phyloP scores from a whole-genome alignment of 495 filamentous ascomycete species.

The Symbiotaphrina buchneri region DNA sequence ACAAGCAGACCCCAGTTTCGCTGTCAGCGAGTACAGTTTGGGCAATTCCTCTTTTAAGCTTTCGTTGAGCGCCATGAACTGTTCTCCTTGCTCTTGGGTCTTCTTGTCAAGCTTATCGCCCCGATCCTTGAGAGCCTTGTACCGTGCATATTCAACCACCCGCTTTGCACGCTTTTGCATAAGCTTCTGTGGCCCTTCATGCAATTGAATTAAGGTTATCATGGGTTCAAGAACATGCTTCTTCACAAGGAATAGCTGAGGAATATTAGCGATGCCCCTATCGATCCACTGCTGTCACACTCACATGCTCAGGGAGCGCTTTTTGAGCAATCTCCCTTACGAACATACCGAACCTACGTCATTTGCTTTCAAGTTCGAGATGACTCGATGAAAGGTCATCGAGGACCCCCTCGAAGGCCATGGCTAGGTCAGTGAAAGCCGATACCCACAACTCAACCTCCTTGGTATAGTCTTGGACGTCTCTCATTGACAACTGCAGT shows the following conservation, averaged over 20 bases:
- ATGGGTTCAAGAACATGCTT: constrained; percentile 79
- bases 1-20: constrained; percentile 56
- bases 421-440: constrained; percentile 44
- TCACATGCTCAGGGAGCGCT: constrained; percentile 68
- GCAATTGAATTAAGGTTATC: constrained; percentile 52
- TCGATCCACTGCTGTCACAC: constrained; percentile 11
- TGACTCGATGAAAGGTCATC: constrained; percentile 37
- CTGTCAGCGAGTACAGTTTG: constrained; percentile 57
- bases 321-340: constrained; percentile 61
- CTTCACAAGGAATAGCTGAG: constrained; percentile 46
- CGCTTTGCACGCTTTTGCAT: constrained; percentile 88
- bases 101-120: constrained; percentile 70
- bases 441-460: constrained; percentile 46
- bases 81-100: constrained; percentile 56
- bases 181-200: constrained; percentile 58
- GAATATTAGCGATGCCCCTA: constrained; percentile 4
- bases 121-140: constrained; percentile 48
- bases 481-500: constrained; percentile 71
- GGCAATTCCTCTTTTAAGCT: constrained; percentile 83
- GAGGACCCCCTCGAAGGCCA: constrained; percentile 41
- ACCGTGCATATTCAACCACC: constrained; percentile 68
- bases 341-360: constrained; percentile 62
- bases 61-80: constrained; percentile 77
- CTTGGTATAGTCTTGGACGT: constrained; percentile 69
- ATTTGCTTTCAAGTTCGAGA: constrained; percentile 74